Evolutionary conservation across 1,284 basidiomycete species (phyloP).

Genomic region (Ustilago trichophora): DNA sequence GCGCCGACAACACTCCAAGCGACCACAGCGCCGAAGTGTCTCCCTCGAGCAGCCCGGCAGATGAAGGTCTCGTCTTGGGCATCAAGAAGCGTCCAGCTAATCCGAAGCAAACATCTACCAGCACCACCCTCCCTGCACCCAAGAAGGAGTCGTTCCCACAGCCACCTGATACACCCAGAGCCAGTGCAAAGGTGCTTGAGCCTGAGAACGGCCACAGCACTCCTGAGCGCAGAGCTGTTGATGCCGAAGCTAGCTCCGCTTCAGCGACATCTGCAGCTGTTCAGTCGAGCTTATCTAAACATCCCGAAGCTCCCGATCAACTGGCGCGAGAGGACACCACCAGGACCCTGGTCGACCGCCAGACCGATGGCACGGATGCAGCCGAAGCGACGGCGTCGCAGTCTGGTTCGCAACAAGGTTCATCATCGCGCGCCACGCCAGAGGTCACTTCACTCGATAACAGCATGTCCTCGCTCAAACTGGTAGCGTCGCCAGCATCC

Average conservation of each 20-base stretch:
- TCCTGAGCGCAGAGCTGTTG: conserved; percentile 1
- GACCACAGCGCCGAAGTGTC: conserved; percentile 25
- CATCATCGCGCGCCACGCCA: conserved; percentile 5
- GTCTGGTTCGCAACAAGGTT: not conserved
- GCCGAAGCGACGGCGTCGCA: not conserved
- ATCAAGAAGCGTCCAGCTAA: conserved; percentile 48
- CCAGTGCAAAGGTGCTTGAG: conserved; percentile 21
- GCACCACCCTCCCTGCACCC: conserved; percentile 17
- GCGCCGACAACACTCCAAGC: conserved; percentile 39
- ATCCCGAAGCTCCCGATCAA: not conserved
- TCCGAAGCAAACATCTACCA: conserved; percentile 14
- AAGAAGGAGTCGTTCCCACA: conserved; percentile 27
- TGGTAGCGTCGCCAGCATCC: conserved; percentile 11
- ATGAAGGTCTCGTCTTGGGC: conserved; percentile 50
- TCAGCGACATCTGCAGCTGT: not conserved
- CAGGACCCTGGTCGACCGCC: conserved; percentile 19
- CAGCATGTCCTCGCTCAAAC: conserved; percentile 17
- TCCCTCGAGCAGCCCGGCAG: conserved; percentile 36
- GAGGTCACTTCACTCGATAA: conserved; percentile 15
- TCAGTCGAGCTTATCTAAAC: conserved; percentile 2
- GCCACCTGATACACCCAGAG: conserved; percentile 38
- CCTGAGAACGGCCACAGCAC: conserved; percentile 7
- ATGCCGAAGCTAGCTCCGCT: not conserved
- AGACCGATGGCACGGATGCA: not conserved
- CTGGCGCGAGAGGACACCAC: conserved; percentile 33